Percentiles rank a stretch among this genome's conserved stretches.
Conservation (phyloP, 192 early-diverging fungal species). For the Geranomyces michiganensis region DNA sequence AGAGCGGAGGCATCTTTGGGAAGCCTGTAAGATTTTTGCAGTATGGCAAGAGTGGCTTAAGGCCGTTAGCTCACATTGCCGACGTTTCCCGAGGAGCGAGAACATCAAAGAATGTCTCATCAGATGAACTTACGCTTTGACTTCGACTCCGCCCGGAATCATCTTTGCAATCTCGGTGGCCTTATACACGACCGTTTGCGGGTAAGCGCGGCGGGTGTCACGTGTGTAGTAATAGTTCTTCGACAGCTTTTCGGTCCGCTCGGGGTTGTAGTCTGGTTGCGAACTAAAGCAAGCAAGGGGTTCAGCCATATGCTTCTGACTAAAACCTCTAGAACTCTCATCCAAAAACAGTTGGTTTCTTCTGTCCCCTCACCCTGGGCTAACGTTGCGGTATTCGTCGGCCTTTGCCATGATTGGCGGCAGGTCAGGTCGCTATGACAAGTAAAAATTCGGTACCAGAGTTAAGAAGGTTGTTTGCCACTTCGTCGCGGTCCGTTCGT, state of each 20-base stretch:
- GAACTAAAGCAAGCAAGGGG: slow-evolving; percentile 23
- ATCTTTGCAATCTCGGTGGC: slow-evolving; percentile 65
- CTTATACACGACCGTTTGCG: slow-evolving; percentile 79
- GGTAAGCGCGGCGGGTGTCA: slow-evolving; percentile 90
- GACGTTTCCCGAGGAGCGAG: too few species aligned
- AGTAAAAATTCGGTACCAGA: too few species aligned
- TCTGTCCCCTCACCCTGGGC: slow-evolving; percentile 40
- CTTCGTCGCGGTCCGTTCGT: too few species aligned
- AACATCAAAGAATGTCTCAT: not conserved
- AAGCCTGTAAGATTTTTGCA: not conserved
- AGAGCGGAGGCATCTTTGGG: not conserved
- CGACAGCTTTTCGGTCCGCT: slow-evolving; percentile 48
- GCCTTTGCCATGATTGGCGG: slow-evolving; percentile 46
- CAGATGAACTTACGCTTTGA: slow-evolving; percentile 18
- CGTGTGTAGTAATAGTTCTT: slow-evolving; percentile 91
- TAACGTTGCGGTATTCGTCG: slow-evolving; percentile 47
- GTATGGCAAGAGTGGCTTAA: too few species aligned
- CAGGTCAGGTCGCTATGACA: slow-evolving; percentile 36
- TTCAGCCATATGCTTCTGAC: not conserved
- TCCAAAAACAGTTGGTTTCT: not conserved
- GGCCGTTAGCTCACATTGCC: too few species aligned
- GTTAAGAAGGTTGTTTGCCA: too few species aligned
- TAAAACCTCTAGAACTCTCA: not conserved
- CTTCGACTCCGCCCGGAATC: slow-evolving; percentile 27
- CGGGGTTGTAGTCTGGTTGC: slow-evolving; percentile 41